Evolutionary conservation across 2,329 filamentous ascomycete genomes (phyloP), one percentile per base, ranked within the genome.

Genomic region (Aspergillus awamori): DNA sequence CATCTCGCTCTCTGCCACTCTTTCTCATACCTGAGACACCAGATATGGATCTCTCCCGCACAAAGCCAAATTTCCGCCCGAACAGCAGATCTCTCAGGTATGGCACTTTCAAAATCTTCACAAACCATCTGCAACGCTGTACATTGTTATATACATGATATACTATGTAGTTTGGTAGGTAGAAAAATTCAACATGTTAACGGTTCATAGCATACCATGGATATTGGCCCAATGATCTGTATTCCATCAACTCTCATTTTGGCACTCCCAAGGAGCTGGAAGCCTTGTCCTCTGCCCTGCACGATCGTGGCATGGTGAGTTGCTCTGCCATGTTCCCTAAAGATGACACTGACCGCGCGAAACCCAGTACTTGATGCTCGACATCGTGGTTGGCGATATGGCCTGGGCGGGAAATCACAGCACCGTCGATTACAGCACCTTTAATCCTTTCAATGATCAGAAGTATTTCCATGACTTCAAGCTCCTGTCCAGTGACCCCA

Each of bases 401-500:
- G 83, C 67, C 39, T 83, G 84, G 28, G 72, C 76, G n/a, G 71
- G 74, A 1, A 63, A 63, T 20, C 74, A 76, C 7, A 33, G 24
- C 39, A 56, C 41, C 2, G 79, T 87, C 47, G 80, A 87, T 71
- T 88, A 86, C 69, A 77, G 74, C 60, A 67, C 72, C 8, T 81
- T 83, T 36, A 73, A 79, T 30, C 81, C 84, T 11, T 85, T 88
- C 67, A 82, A 88, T 71, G 74, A 83, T 39, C 59, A 78, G 15
- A 81, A 79, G 33, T 87, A 86, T 65, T 90, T 84, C 74, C 86
- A 90, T 70, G 49, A 81, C 2, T 83, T 82, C 67, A 89, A 87
- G 73, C 68, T 69, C 5, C 78, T 85, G 54, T 64, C 55, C 20
- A 8, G 15, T 10, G 70, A 88, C 70, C 87, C 86, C 74, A 70